phyloP scores from a whole-genome alignment of 768 basidiomycete genomes.

The Tylopilus sp. region DNA sequence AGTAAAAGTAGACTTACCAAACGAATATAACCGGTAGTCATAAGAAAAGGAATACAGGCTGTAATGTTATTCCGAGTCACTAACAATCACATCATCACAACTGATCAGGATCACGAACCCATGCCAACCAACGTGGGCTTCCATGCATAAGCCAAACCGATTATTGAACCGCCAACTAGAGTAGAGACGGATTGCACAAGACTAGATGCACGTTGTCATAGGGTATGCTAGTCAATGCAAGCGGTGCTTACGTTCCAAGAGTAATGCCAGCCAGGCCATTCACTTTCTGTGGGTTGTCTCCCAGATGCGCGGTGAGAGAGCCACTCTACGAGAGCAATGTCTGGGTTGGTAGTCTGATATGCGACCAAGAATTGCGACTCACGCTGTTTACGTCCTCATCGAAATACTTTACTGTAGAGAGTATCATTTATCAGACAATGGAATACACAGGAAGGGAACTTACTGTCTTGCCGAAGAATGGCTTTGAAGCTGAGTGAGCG shows the following conservation, averaged over 20 bases:
- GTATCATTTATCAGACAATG: background rate
- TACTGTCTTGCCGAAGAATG: slow-evolving; percentile 84
- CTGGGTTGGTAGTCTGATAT: background rate
- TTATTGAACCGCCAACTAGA: slow-evolving; percentile 63
- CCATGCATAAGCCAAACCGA: slow-evolving; percentile 78
- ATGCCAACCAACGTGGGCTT: slow-evolving; percentile 81
- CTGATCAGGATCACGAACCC: slow-evolving; percentile 11
- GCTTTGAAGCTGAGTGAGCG: slow-evolving; percentile 73
- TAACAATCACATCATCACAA: background rate
- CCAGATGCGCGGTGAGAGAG: slow-evolving; percentile 69
- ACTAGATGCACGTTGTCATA: slow-evolving; percentile 29
- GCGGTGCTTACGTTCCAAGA: slow-evolving; percentile 60
- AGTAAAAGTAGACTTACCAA: slow-evolving; percentile 44
- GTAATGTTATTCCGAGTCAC: background rate
- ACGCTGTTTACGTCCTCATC: slow-evolving; percentile 83
- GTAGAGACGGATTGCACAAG: slow-evolving; percentile 78
- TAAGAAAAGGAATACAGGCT: slow-evolving; percentile 66
- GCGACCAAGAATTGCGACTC: slow-evolving; percentile 19
- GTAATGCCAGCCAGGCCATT: slow-evolving; percentile 86
- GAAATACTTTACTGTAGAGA: slow-evolving; percentile 76
- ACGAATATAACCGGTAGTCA: slow-evolving; percentile 80
- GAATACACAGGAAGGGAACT: slow-evolving; percentile 14
- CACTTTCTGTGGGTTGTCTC: slow-evolving; percentile 87
- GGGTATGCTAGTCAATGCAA: background rate
- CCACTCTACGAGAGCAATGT: slow-evolving; percentile 52